These are phyloP conservation scores for Bipolaris oryzae DNA, from an alignment of 2,329 filamentous ascomycete species.

Conservation along the genomic window DNA sequence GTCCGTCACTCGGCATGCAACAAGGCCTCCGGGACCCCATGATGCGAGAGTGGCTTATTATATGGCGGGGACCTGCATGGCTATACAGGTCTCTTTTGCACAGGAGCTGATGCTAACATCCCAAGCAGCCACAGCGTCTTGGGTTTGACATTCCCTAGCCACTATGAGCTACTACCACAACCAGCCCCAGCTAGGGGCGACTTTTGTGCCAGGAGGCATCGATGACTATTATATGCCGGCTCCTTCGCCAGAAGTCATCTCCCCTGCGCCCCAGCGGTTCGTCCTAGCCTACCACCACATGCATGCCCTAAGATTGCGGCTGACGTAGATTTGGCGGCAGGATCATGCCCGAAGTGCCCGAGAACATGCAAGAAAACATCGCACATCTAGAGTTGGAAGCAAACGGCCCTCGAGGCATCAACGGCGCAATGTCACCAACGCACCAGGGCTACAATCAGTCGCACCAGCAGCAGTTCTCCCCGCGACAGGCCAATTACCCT, in stretches of 20 bases:
- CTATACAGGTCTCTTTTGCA: conserved; percentile 24
- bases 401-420: conserved; percentile 51
- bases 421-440: conserved; percentile 38
- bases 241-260: conserved; percentile 65
- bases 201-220: conserved; percentile 69
- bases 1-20: conserved; percentile 32
- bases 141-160: conserved; percentile 18
- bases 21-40: conserved; percentile 26
- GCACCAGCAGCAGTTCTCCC: conserved; percentile 35
- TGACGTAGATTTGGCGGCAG: conserved; percentile 56
- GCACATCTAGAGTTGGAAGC: conserved; percentile 88
- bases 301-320: conserved; percentile 33
- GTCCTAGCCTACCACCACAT: conserved; percentile 36
- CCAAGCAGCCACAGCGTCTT: conserved; percentile 17
- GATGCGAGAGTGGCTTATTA: conserved; percentile 22
- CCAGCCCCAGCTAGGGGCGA: conserved; percentile 57
- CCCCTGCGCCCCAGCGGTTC: conserved; percentile 73
- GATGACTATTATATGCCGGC: conserved; percentile 71
- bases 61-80: conserved; percentile 21
- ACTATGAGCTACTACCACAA: conserved; percentile 48
- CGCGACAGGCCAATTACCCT: conserved; percentile 41
- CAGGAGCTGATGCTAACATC: conserved; percentile 36
- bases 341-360: conserved; percentile 92
- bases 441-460: conserved; percentile 35
- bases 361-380: conserved; percentile 95